Evolutionary conservation across 352 stramenopile species (phyloP), one percentile per base, ranked within the genome.

Genomic region (Globisporangium spiculum): DNA sequence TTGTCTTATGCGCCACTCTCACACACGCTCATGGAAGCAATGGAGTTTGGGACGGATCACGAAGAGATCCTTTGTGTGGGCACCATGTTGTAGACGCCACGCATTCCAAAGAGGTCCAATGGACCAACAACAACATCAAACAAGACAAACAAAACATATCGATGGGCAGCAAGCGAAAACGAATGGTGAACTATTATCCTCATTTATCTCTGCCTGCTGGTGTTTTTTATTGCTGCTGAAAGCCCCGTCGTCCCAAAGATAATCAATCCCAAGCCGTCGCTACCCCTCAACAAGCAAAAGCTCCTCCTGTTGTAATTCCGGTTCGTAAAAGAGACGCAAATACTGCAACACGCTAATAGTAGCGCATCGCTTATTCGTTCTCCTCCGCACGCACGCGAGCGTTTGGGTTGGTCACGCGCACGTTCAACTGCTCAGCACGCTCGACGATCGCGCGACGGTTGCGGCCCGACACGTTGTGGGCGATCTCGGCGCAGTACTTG

Each of bases 401-500:
- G 75, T 97, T 98, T 63, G 92, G 97, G 90, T 99, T 99, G 67
- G 96, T 99, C 69, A 99, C 96, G 67, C 96, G 91, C 65, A 99
- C 97, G 80, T 98, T 98, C 36, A 99, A 92, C 88, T 99, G 96
- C 81, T 99, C 96, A 48, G 97, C 97, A 72, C 97, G 94, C 83
- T 99, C 94, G 60, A 99, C 87, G 83, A 99, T 99, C 58, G 95
- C 90, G 78, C 97, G 97, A 74, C 98, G 96, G 75, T 98, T 98
- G 77, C 93, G 87, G 73, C 90, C 91, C 69, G 93, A 98, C 72
- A 99, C 97, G 83, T 98, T 98, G 84, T 99, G 93, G 38, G 96
- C 97, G 69, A 99, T 98, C 78, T 99, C 98, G 48, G 97, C 98
- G 68, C 94, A 98, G 91, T 99, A 99, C 78, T 98, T 99, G 77